Conservation (phyloP, 2,329 filamentous ascomycete species). For the Cladosporium phlei region DNA sequence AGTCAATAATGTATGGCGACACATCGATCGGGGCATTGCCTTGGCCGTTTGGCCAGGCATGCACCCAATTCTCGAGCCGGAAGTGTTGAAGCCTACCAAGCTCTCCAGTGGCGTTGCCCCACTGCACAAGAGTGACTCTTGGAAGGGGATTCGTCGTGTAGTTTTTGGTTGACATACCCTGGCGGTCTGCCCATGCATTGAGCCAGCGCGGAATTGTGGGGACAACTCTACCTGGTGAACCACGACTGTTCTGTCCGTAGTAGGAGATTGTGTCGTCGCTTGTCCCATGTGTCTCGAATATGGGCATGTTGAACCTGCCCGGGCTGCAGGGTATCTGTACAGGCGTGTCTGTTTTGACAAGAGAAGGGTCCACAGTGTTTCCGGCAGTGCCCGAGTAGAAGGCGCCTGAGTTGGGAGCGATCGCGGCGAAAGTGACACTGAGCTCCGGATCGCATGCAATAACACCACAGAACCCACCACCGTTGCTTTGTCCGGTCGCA, state of each 20-base stretch:
- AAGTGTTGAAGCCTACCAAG: constrained; percentile 35
- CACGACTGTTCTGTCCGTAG: constrained; percentile 26
- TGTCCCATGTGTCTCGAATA: constrained; percentile 42
- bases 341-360: constrained; percentile 22
- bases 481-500: constrained; percentile 50
- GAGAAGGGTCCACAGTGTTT: constrained; percentile 21
- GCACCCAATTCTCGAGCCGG: constrained; percentile 30
- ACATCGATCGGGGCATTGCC: constrained; percentile 22
- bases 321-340: constrained; percentile 20
- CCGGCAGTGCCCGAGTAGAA: constrained; percentile 35
- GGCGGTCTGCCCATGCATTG: constrained; percentile 32
- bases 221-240: constrained; percentile 5
- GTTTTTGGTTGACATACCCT: constrained; percentile 30
- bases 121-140: constrained; percentile 22
- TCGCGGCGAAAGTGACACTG: constrained; percentile 43
- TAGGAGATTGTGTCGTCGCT: constrained; percentile 38
- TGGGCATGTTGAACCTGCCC: constrained; percentile 28
- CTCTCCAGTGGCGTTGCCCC: constrained; percentile 27
- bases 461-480: constrained; percentile 46
- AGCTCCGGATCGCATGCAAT: constrained; percentile 44
- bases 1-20: constrained; percentile 27
- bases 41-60: constrained; percentile 32
- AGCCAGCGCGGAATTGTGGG: constrained; percentile 28
- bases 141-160: constrained; percentile 19
- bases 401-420: constrained; percentile 44